Evolutionary conservation across 805 yeast species (phyloP).

Genomic region (Clavispora vitiphila): DNA sequence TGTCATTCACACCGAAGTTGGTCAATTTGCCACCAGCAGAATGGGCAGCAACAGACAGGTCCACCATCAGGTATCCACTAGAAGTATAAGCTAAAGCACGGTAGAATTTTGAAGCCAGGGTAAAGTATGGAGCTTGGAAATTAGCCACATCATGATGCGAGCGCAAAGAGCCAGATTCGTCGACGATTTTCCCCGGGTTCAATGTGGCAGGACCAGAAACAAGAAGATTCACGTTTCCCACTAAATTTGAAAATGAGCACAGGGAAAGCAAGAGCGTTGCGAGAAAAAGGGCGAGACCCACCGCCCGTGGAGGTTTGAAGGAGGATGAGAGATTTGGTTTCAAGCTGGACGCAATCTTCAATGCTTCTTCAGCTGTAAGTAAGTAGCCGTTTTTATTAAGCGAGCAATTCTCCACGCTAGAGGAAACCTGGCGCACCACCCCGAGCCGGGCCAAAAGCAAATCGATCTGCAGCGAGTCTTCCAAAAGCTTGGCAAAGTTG

Average conservation of each 20-base stretch:
- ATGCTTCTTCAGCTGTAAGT: background rate
- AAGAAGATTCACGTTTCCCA: slow-evolving; percentile 27
- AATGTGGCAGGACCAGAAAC: slow-evolving; percentile 36
- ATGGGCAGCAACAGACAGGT: slow-evolving; percentile 11
- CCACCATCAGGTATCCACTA: slow-evolving; percentile 21
- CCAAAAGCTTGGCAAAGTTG: background rate
- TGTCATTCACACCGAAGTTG: slow-evolving; percentile 13
- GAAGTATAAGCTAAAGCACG: slow-evolving; percentile 23
- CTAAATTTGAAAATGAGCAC: slow-evolving; percentile 16
- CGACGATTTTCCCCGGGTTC: slow-evolving; percentile 32
- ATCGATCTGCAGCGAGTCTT: background rate
- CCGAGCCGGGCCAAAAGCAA: background rate
- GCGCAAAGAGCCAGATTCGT: slow-evolving; percentile 18
- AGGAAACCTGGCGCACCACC: background rate
- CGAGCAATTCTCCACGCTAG: background rate
- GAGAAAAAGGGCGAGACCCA: slow-evolving; percentile 32
- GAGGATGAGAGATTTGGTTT: slow-evolving; percentile 21
- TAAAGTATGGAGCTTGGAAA: slow-evolving; percentile 22
- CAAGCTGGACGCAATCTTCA: slow-evolving; percentile 8
- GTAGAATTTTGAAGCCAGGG: slow-evolving; percentile 25
- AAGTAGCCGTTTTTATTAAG: background rate
- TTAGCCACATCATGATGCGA: slow-evolving; percentile 34
- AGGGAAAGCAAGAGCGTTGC: slow-evolving; percentile 18
- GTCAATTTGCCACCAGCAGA: slow-evolving; percentile 20
- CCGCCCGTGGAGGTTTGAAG: slow-evolving; percentile 28